A percentile compares a stretch with the other conserved stretches of the same genome.
These are phyloP conservation scores for Gymnopilus dilepis DNA, from an alignment of 768 basidiomycete genomes.

Conservation along the genomic window DNA sequence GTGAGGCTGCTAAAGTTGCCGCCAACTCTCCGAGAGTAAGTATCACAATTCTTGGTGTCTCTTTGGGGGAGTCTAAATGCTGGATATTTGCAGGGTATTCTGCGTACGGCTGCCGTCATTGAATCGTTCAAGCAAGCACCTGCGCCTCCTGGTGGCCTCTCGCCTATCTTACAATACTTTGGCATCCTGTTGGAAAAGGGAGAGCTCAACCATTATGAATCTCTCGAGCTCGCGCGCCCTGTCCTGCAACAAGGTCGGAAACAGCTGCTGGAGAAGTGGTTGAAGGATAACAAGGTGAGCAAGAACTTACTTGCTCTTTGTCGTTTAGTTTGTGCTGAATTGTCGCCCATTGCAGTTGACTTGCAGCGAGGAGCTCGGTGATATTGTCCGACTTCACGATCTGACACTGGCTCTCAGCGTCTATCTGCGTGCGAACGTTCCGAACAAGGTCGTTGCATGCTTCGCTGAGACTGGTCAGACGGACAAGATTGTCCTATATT, in stretches of 20 bases:
- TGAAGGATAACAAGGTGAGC: slow-evolving; percentile 96
- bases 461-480: slow-evolving; percentile 99
- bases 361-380: slow-evolving; percentile 97
- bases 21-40: slow-evolving; percentile 93
- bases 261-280: slow-evolving; percentile 97
- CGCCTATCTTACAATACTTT: slow-evolving; percentile 97
- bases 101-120: slow-evolving; percentile 93
- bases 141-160: slow-evolving; percentile 86
- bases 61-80: slow-evolving; percentile 11
- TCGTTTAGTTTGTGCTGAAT: neutral
- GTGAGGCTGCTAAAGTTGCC: slow-evolving; percentile 96
- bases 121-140: slow-evolving; percentile 97
- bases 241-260: slow-evolving; percentile 96
- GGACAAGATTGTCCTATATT: slow-evolving; percentile 96
- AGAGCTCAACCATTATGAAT: slow-evolving; percentile 95
- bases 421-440: slow-evolving; percentile 96
- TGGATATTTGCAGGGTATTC: slow-evolving; percentile 68
- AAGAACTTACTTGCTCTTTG: neutral
- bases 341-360: slow-evolving; percentile 65
- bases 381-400: slow-evolving; percentile 92
- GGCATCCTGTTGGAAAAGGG: slow-evolving; percentile 99
- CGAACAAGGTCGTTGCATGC: slow-evolving; percentile 98
- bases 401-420: slow-evolving; percentile 98
- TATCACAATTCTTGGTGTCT: neutral
- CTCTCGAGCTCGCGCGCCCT: slow-evolving; percentile 93